phyloP scores from a whole-genome alignment of 1,139 yeast species.

The Barnettozyma hawaiiensis region DNA sequence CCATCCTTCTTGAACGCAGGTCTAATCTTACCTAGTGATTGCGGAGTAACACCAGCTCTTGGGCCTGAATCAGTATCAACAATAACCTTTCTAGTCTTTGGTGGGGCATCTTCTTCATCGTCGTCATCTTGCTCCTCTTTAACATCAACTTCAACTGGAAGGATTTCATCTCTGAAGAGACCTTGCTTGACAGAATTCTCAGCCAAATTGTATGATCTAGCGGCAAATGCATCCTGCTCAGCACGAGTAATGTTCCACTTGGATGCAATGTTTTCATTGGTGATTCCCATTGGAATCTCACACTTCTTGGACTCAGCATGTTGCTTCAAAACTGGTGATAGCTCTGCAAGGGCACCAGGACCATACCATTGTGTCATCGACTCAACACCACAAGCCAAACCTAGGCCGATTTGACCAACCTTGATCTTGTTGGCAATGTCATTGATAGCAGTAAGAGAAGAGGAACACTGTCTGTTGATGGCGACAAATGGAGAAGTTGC shows the following conservation, averaged over 20 bases:
- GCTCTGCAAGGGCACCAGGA: constrained; percentile 58
- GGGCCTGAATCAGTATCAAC: constrained; percentile 88
- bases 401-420: constrained; percentile 84
- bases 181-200: constrained; percentile 67
- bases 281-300: constrained; percentile 86
- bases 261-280: constrained; percentile 71
- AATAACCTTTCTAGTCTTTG: constrained; percentile 28
- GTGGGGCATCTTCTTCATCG: constrained; percentile 27
- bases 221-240: constrained; percentile 83
- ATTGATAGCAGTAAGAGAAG: constrained; percentile 86
- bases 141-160: constrained; percentile 60
- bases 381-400: constrained; percentile 89
- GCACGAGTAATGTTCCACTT: constrained; percentile 60
- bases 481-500: constrained; percentile 71
- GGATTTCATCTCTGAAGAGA: constrained; percentile 75
- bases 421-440: constrained; percentile 85
- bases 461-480: constrained; percentile 89
- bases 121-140: constrained; percentile 45
- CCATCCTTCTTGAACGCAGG: constrained; percentile 90
- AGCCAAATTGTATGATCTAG: constrained; percentile 81
- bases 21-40: constrained; percentile 62
- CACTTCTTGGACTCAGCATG: constrained; percentile 53
- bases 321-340: constrained; percentile 47
- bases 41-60: constrained; percentile 78
- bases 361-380: constrained; percentile 87